Conservation (phyloP, 306 rosid genomes). For the Castanea crenata region DNA sequence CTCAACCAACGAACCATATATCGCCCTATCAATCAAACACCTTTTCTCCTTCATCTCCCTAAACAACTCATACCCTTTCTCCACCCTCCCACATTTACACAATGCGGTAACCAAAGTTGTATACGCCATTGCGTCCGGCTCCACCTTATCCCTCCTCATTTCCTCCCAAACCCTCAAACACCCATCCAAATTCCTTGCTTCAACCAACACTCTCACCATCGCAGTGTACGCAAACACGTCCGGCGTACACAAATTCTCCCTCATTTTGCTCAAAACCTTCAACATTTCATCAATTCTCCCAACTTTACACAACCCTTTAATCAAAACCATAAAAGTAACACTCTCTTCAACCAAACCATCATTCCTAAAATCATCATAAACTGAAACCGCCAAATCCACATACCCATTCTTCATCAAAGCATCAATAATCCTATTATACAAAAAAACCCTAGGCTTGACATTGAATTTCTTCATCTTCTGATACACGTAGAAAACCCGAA, state of each 20-base stretch:
- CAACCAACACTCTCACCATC: constrained; percentile 52
- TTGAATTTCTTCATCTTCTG: constrained; percentile 80
- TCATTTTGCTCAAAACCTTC: constrained; percentile 57
- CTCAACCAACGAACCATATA: constrained; percentile 62
- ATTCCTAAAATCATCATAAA: constrained; percentile 53
- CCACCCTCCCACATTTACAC: constrained; percentile 56
- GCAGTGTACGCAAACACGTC: constrained; percentile 89
- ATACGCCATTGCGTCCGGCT: constrained; percentile 75
- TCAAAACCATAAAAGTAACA: constrained; percentile 74
- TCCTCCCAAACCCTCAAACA: constrained; percentile 81
- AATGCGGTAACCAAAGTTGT: constrained; percentile 61
- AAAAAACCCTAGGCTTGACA: constrained; percentile 68
- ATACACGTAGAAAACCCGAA: constrained; percentile 66
- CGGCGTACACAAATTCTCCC: constrained; percentile 67
- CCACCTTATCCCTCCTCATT: constrained; percentile 63
- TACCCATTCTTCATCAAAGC: constrained; percentile 96
- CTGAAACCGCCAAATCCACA: constrained; percentile 77
- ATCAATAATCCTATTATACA: constrained; percentile 61
- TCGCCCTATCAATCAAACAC: constrained; percentile 66
- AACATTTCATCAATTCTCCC: constrained; percentile 68
- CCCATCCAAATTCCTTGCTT: constrained; percentile 56
- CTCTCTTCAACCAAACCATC: constrained; percentile 75
- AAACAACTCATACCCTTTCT: constrained; percentile 63
- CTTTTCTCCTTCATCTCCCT: constrained; percentile 81
- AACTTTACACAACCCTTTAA: constrained; percentile 71